Conservation (phyloP, 2,329 filamentous ascomycete genomes). For the Aspergillus vadensis region DNA sequence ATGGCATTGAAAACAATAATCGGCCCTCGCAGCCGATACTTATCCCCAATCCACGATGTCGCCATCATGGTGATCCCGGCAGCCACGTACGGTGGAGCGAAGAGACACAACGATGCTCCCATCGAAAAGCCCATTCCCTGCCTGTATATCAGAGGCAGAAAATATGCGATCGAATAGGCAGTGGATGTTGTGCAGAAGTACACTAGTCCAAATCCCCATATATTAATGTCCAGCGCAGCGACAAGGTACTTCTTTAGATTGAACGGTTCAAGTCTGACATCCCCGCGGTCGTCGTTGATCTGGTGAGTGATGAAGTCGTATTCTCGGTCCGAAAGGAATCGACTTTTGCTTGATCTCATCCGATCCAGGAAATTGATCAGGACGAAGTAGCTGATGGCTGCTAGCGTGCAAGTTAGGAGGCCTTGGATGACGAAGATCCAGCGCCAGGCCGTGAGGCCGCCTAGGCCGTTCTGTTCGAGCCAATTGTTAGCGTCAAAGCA, state of each 20-base stretch:
- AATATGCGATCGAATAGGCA: slow-evolving; percentile 23
- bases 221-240: slow-evolving; percentile 55
- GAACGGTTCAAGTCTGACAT: slow-evolving; percentile 53
- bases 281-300: slow-evolving; percentile 61
- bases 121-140: slow-evolving; percentile 32
- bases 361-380: slow-evolving; percentile 67
- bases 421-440: slow-evolving; percentile 64
- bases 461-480: slow-evolving; percentile 26
- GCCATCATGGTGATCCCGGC: slow-evolving; percentile 26
- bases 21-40: slow-evolving; percentile 29
- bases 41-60: slow-evolving; percentile 32
- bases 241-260: slow-evolving; percentile 51
- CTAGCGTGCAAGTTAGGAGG: slow-evolving; percentile 57
- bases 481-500: background rate
- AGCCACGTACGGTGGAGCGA: slow-evolving; percentile 31
- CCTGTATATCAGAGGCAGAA: slow-evolving; percentile 21
- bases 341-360: slow-evolving; percentile 42
- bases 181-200: slow-evolving; percentile 27
- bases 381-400: slow-evolving; percentile 55
- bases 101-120: slow-evolving; percentile 28
- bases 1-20: slow-evolving; percentile 29
- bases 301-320: slow-evolving; percentile 36
- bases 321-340: slow-evolving; percentile 57
- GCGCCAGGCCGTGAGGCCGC: slow-evolving; percentile 60
- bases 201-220: slow-evolving; percentile 57